phyloP scores from a whole-genome alignment of 371 early-diverging fungal genomes.

The Actinomortierella wolfii region DNA sequence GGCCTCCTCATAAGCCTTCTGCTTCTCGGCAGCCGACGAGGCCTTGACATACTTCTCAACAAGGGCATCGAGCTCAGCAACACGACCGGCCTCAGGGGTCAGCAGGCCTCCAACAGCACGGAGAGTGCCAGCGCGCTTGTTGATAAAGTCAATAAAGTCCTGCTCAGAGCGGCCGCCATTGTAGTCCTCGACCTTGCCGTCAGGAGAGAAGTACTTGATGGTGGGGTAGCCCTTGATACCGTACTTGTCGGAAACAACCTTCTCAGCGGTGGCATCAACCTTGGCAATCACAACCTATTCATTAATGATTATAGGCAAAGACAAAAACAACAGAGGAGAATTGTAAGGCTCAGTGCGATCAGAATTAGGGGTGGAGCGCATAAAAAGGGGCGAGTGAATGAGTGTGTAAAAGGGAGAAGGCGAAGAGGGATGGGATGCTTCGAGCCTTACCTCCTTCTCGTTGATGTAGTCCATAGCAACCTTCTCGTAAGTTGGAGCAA shows the following conservation, averaged over 20 bases:
- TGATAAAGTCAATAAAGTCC: constrained; percentile 87
- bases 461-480: constrained; percentile 58
- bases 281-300: constrained; percentile 79
- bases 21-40: constrained; percentile 46
- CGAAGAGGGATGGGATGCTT: background rate
- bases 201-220: constrained; percentile 84
- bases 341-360: too few relatives aligned
- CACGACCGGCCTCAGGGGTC: constrained; percentile 68
- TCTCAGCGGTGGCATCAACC: constrained; percentile 80
- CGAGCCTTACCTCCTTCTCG: constrained; percentile 41
- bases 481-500: constrained; percentile 76
- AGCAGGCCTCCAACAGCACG: constrained; percentile 75
- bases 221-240: constrained; percentile 85
- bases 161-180: constrained; percentile 79
- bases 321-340: too few relatives aligned
- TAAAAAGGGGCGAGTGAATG: background rate
- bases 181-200: constrained; percentile 72
- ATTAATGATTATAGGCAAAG: too few relatives aligned
- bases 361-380: background rate
- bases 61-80: constrained; percentile 68
- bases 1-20: constrained; percentile 23
- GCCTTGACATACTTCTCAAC: constrained; percentile 68
- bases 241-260: constrained; percentile 58
- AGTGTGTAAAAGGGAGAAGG: background rate
- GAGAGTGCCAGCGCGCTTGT: constrained; percentile 84